These are phyloP conservation scores for Microcera coccophila DNA, from an alignment of 2,329 filamentous ascomycete species.

Conservation along the genomic window DNA sequence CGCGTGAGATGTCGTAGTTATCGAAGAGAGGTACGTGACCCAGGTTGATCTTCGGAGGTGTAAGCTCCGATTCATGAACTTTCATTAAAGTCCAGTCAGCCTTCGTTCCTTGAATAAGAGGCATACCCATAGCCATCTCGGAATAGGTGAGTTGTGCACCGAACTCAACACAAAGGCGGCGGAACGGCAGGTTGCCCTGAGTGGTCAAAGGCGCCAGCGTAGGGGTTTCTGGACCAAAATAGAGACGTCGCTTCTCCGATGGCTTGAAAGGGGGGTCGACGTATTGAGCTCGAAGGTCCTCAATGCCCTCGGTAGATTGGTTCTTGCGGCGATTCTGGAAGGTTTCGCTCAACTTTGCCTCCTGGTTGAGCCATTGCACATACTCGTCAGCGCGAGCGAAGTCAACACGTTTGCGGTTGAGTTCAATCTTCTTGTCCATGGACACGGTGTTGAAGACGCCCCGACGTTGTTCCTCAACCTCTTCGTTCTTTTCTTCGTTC, in stretches of 20 bases:
- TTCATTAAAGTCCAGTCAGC: constrained; percentile 94
- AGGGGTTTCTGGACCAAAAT: constrained; percentile 92
- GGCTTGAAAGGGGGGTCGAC: constrained; percentile 83
- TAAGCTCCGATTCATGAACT: constrained; percentile 78
- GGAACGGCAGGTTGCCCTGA: constrained; percentile 93
- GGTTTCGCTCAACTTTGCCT: constrained; percentile 40
- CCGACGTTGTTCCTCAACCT: constrained; percentile 51
- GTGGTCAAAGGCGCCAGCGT: constrained; percentile 93
- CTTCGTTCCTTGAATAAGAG: constrained; percentile 83
- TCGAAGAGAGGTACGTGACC: constrained; percentile 54
- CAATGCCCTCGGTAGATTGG: constrained; percentile 41
- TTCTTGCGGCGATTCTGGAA: constrained; percentile 41
- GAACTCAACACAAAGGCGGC: constrained; percentile 81
- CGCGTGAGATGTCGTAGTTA: constrained; percentile 76
- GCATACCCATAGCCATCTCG: constrained; percentile 94
- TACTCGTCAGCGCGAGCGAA: constrained; percentile 74
- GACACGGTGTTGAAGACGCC: constrained; percentile 74
- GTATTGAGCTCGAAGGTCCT: constrained; percentile 75
- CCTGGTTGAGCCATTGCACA: constrained; percentile 70
- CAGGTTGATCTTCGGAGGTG: constrained; percentile 63
- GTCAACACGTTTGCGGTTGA: constrained; percentile 67
- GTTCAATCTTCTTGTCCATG: constrained; percentile 65
- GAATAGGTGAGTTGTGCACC: constrained; percentile 94
- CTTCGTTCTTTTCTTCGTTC: constrained; percentile 33
- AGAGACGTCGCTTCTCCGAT: constrained; percentile 89